Percentiles rank a stretch among this genome's conserved stretches.
These are phyloP conservation scores for Elsinoe ampelina DNA, from an alignment of 2,329 filamentous ascomycete species.

Conservation along the genomic window DNA sequence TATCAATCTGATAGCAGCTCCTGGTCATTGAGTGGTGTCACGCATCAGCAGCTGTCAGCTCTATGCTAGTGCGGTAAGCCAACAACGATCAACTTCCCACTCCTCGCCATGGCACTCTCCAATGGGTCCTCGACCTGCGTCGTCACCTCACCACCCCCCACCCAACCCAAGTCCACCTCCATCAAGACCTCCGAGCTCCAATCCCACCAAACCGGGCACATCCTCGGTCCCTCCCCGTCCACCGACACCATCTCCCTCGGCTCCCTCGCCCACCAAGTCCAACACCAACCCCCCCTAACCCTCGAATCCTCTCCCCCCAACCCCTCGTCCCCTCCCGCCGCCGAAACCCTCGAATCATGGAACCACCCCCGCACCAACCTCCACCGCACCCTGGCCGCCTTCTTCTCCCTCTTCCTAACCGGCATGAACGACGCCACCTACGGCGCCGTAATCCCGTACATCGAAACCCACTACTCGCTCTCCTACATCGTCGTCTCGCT, in stretches of 20 bases:
- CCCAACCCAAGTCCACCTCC: not conserved
- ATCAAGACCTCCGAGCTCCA: constrained; percentile 1
- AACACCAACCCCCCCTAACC: not conserved
- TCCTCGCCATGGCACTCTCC: not conserved
- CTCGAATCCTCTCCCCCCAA: not conserved
- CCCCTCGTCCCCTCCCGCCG: not conserved
- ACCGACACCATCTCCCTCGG: constrained; percentile 5
- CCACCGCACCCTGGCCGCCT: constrained; percentile 49
- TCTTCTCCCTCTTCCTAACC: constrained; percentile 55
- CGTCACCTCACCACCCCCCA: not conserved
- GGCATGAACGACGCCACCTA: constrained; percentile 60
- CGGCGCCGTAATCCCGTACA: constrained; percentile 41
- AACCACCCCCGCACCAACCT: constrained; percentile 52
- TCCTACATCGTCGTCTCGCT: constrained; percentile 56
- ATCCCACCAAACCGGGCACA: not conserved
- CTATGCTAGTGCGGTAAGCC: no score
- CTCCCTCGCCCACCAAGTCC: not conserved
- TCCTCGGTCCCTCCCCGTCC: not conserved
- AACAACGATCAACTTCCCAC: not conserved
- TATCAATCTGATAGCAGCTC: no score
- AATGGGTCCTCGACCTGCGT: constrained; percentile 8
- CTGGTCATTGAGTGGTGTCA: no score
- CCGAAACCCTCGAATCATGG: constrained; percentile 47
- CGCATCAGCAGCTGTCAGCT: no score
- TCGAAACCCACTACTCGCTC: constrained; percentile 54